Percentiles rank a stretch among this genome's conserved stretches.
Evolutionary conservation across 2,329 filamentous ascomycete genomes (phyloP).

Genomic region (Chrysoporthe austroafricana): DNA sequence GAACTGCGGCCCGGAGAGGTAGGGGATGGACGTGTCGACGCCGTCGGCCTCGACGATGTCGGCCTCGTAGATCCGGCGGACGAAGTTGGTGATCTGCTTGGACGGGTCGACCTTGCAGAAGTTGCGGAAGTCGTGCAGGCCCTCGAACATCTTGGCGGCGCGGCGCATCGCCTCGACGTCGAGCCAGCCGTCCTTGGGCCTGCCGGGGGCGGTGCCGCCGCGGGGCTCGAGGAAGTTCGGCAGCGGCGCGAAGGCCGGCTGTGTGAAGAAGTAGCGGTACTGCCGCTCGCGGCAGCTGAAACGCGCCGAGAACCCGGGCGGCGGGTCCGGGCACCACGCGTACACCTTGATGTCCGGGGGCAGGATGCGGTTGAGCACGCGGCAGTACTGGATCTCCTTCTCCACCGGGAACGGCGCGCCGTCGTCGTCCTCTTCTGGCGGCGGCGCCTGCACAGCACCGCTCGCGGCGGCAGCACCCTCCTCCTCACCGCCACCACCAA

Average conservation of each 20-base stretch:
- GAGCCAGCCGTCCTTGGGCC: slow-evolving; percentile 72
- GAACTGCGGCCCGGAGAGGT: slow-evolving; percentile 54
- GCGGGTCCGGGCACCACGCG: slow-evolving; percentile 88
- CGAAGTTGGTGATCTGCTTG: slow-evolving; percentile 87
- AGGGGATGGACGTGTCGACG: slow-evolving; percentile 57
- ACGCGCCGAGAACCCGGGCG: slow-evolving; percentile 81
- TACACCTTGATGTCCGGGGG: slow-evolving; percentile 88
- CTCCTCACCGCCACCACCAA: slow-evolving; percentile 27
- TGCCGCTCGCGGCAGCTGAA: slow-evolving; percentile 90
- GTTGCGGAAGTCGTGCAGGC: slow-evolving; percentile 92
- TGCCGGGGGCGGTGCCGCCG: background rate
- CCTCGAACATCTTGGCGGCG: slow-evolving; percentile 79
- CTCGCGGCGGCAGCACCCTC: slow-evolving; percentile 7
- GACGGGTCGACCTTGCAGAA: slow-evolving; percentile 91
- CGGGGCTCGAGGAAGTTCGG: slow-evolving; percentile 53
- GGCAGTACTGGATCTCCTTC: slow-evolving; percentile 84
- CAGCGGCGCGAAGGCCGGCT: slow-evolving; percentile 79
- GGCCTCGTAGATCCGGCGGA: slow-evolving; percentile 77
- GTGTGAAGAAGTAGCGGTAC: slow-evolving; percentile 98
- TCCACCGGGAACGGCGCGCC: slow-evolving; percentile 66
- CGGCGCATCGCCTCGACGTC: slow-evolving; percentile 85
- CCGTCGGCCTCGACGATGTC: slow-evolving; percentile 73
- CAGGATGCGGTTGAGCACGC: slow-evolving; percentile 82
- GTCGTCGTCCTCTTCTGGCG: slow-evolving; percentile 36
- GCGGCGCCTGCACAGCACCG: background rate